Conservation (phyloP, 176 grass and related monocot genomes). For the Oryza meyeriana region DNA sequence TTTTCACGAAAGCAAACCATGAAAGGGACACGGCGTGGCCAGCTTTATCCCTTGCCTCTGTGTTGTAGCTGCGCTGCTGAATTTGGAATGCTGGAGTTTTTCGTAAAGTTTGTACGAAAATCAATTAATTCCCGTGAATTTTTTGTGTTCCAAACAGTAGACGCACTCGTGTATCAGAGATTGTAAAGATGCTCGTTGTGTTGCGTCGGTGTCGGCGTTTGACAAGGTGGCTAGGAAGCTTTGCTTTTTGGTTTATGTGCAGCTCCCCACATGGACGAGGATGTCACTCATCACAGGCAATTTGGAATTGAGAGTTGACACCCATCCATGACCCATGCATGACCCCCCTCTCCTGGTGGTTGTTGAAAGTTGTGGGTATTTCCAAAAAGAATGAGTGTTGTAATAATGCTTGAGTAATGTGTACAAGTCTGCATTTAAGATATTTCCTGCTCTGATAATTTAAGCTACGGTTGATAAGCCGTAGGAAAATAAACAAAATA, state of each 20-base stretch:
- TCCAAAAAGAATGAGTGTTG: not conserved
- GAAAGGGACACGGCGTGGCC: not conserved
- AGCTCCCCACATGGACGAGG: constrained; percentile 1
- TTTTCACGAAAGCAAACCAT: not conserved
- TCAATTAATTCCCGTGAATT: not conserved
- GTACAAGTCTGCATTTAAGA: no score
- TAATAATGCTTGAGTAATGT: not conserved
- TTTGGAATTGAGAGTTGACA: not conserved
- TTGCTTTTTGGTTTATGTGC: not conserved
- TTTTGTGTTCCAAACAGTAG: not conserved
- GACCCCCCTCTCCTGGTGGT: not conserved
- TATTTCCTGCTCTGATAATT: no score
- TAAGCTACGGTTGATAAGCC: no score
- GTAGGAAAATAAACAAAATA: no score
- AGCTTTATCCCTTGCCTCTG: not conserved
- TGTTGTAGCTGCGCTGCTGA: not conserved
- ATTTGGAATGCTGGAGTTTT: not conserved
- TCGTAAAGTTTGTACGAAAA: no score
- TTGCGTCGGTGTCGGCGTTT: not conserved
- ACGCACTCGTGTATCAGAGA: not conserved
- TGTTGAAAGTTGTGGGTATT: not conserved
- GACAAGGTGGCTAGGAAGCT: not conserved
- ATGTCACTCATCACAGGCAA: not conserved
- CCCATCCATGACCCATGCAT: not conserved
- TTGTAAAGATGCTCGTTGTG: not conserved